phyloP scores from a whole-genome alignment of 1,284 basidiomycete species.

The Ustilago shanxiensis region DNA sequence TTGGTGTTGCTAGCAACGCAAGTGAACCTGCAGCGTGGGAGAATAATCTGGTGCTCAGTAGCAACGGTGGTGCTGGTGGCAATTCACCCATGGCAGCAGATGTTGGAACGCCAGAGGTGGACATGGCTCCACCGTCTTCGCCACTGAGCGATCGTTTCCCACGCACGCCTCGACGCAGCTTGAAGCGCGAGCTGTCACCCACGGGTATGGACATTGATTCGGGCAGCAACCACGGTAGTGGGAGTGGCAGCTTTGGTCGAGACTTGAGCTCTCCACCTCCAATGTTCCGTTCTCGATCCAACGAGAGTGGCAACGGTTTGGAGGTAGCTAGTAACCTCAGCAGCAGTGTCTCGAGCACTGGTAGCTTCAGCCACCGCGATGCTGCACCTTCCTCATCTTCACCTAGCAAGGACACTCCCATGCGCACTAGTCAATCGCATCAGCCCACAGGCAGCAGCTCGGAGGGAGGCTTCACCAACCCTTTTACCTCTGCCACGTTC shows the following conservation, averaged over 20 bases:
- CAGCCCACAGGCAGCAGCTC: conserved; percentile 18
- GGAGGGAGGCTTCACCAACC: conserved; percentile 32
- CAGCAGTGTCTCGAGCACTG: conserved; percentile 25
- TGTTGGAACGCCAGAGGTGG: conserved; percentile 41
- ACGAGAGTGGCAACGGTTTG: conserved; percentile 18
- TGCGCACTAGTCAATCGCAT: conserved; percentile 30
- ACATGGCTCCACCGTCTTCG: conserved; percentile 39
- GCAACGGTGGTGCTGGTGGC: not conserved
- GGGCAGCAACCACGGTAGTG: conserved; percentile 20
- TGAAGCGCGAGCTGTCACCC: conserved; percentile 62
- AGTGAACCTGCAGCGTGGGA: conserved; percentile 35
- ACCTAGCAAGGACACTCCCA: conserved; percentile 12
- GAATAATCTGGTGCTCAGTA: conserved; percentile 12
- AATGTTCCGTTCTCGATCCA: conserved; percentile 49
- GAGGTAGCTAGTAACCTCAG: conserved; percentile 10
- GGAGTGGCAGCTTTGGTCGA: conserved; percentile 14
- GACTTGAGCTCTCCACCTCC: conserved; percentile 58
- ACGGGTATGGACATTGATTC: conserved; percentile 58
- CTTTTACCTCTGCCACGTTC: conserved; percentile 40
- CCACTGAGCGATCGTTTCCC: conserved; percentile 31
- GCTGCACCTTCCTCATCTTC: not conserved
- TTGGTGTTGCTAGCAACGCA: not conserved
- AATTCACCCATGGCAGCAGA: conserved; percentile 40
- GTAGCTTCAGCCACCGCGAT: conserved; percentile 3
- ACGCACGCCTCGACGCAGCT: conserved; percentile 38